Evolutionary conservation across 2,329 filamentous ascomycete genomes (phyloP), one percentile per base, ranked within the genome.

Genomic region (Lizonia empirigonia): DNA sequence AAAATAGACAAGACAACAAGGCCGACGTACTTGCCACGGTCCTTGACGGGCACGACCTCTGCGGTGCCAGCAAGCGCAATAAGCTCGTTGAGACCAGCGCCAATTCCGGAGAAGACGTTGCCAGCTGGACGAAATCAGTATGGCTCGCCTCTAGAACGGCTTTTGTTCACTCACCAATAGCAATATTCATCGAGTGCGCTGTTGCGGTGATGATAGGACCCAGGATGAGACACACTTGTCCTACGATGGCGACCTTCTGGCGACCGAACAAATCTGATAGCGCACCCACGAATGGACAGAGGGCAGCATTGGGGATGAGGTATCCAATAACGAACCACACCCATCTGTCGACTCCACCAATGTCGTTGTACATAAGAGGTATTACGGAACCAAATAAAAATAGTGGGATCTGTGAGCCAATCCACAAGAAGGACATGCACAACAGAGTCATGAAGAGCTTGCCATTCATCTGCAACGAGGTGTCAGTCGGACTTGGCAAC

Each of bases 51-150:
- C 0, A 85, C 87, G 53, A 89, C 78, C 65, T 90, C 86, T 2
- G 85, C 84, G 1, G 85, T 86, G 26, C 81, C 86, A 22, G 86
- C 85, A 7, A 90, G 75, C 4, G 86, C 85, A 5, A 85, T 89
- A 26, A 89, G 74, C 68, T 89, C 86, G 58, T 85, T 85, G 53
- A 89, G 80, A 12, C 86, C 86, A 9, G 85, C 85, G 26, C 86
- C 86, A 5, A 83, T 75, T 1, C 86, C 86, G 8, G 85, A 79
- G 56, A 89, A 77, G 2, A 80, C 78, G 12, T 62, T 56, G 5
- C 65, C 67, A 46, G 61, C 65, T 68, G 32, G 1, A 30, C 1
- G 5, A 7, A 5, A 20, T 46, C n/a, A 51, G 30, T 9, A 19
- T 6, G 10, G 7, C 16, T 18, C 8, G 2, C 12, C 12, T 1